Conservation (phyloP, 805 yeast species). For the Kuraishia borneana region DNA sequence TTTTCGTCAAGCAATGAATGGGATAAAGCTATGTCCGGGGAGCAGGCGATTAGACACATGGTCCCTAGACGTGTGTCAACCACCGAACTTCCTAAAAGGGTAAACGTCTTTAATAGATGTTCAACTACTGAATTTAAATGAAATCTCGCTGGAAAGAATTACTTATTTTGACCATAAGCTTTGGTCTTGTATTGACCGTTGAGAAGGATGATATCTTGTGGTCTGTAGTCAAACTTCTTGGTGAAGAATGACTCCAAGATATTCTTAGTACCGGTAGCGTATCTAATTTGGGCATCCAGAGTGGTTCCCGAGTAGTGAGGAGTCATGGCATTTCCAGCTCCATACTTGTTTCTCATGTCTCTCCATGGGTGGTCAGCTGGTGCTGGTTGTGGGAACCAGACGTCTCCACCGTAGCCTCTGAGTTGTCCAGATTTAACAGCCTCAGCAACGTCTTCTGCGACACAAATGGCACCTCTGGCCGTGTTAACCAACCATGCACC, state of each 20-base stretch:
- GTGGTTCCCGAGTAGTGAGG: slow-evolving; percentile 77
- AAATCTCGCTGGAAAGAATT: no score
- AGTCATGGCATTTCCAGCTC: slow-evolving; percentile 78
- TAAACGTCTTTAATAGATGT: neutral
- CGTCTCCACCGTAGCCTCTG: slow-evolving; percentile 79
- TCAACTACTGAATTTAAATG: no score
- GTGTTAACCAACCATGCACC: slow-evolving; percentile 71
- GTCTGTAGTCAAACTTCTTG: slow-evolving; percentile 55
- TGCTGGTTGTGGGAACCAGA: slow-evolving; percentile 80
- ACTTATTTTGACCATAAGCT: slow-evolving; percentile 51
- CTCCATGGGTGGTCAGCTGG: slow-evolving; percentile 75
- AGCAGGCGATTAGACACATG: neutral
- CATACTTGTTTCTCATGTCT: slow-evolving; percentile 48
- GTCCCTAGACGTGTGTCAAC: neutral
- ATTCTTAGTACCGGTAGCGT: slow-evolving; percentile 56
- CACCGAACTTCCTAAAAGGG: neutral
- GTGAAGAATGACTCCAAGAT: slow-evolving; percentile 55
- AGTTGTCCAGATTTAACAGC: slow-evolving; percentile 60
- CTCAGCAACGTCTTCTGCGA: slow-evolving; percentile 62
- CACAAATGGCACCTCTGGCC: slow-evolving; percentile 75
- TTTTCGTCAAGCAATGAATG: no score
- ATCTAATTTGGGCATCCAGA: slow-evolving; percentile 69
- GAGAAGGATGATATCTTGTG: slow-evolving; percentile 64
- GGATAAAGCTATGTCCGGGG: no score
- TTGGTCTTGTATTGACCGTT: slow-evolving; percentile 65